Conservation (phyloP, 1,284 basidiomycete genomes). For the Apiotrichum brassicae region DNA sequence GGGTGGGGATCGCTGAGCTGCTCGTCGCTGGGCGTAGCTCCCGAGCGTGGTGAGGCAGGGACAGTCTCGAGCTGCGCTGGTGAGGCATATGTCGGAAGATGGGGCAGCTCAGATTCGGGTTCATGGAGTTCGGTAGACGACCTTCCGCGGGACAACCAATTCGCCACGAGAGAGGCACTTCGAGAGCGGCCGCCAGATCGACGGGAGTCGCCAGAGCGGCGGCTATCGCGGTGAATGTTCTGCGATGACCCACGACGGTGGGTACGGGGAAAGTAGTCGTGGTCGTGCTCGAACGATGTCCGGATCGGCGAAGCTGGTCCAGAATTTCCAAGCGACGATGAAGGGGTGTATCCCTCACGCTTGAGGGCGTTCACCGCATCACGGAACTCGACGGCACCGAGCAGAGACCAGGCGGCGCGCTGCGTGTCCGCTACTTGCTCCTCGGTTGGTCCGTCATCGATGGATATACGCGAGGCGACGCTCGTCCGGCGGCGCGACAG, state of each 20-base stretch:
- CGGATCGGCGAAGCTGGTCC: background rate
- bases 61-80: background rate
- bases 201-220: background rate
- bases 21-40: background rate
- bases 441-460: background rate
- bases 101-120: no score
- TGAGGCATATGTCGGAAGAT: background rate
- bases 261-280: conserved; percentile 7
- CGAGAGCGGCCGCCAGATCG: background rate
- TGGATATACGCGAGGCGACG: background rate
- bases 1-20: background rate
- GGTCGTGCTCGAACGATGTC: background rate
- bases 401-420: conserved; percentile 15
- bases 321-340: conserved; percentile 6
- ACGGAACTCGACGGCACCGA: conserved; percentile 20
- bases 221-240: background rate
- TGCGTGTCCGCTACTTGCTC: conserved; percentile 25
- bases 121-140: background rate
- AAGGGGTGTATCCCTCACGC: conserved; percentile 47
- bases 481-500: background rate
- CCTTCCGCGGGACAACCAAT: background rate
- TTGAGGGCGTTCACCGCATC: conserved; percentile 63
- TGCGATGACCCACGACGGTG: conserved; percentile 6
- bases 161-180: background rate
- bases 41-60: background rate